Conservation (phyloP, 805 yeast genomes). For the Pichia nanzhaoensis region DNA sequence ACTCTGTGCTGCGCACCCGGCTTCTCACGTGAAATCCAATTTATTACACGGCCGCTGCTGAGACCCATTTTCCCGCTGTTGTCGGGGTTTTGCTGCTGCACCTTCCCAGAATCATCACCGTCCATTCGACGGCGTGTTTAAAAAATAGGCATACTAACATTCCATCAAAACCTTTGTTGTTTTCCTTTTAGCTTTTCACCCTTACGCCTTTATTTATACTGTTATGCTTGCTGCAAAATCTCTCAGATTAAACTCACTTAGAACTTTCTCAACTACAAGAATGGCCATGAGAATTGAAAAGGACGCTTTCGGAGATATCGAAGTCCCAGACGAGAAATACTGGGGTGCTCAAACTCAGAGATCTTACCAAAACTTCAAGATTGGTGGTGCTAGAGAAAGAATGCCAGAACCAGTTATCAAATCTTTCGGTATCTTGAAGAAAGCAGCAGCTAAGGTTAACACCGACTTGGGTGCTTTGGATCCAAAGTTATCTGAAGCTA, state of each 20-base stretch:
- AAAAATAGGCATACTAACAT: neutral
- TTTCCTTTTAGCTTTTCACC: too few relatives aligned
- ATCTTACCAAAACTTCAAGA: slow-evolving; percentile 88
- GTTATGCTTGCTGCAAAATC: slow-evolving; percentile 25
- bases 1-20: too few relatives aligned
- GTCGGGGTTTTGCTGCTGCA: neutral
- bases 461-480: slow-evolving; percentile 75
- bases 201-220: neutral
- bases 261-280: slow-evolving; percentile 28
- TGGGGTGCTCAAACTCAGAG: slow-evolving; percentile 99
- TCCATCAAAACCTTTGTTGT: too few relatives aligned
- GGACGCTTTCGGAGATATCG: slow-evolving; percentile 96
- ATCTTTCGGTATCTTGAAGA: slow-evolving; percentile 91
- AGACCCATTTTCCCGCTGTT: too few relatives aligned
- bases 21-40: too few relatives aligned
- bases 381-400: slow-evolving; percentile 85
- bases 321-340: slow-evolving; percentile 71
- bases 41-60: too few relatives aligned
- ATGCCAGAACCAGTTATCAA: slow-evolving; percentile 87
- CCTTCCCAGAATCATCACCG: neutral
- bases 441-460: slow-evolving; percentile 91
- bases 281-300: slow-evolving; percentile 60
- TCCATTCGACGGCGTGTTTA: too few relatives aligned
- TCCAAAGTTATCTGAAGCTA: slow-evolving; percentile 75
- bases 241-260: slow-evolving; percentile 15